Percentiles rank a stretch among this genome's conserved stretches.
Evolutionary conservation across 164 flowering plant genomes (phyloP).

Genomic region (Sextonia rubra): DNA sequence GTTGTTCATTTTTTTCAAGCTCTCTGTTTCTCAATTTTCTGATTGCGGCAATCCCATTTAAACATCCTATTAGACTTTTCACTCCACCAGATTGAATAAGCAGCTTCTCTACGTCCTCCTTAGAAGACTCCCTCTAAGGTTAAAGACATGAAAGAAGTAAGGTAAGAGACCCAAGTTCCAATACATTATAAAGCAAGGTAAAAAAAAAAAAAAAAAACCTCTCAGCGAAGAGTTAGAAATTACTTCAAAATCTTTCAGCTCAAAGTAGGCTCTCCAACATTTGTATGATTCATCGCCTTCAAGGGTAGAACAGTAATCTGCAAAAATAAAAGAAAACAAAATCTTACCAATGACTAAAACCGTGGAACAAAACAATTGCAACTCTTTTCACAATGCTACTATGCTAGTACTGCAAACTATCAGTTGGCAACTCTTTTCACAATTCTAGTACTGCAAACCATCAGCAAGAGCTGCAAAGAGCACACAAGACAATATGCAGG

Average conservation of each 20-base stretch:
- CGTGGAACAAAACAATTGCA: background rate
- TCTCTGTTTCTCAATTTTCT: constrained; percentile 21
- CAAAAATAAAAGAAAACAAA: background rate
- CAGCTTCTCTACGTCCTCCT: constrained; percentile 60
- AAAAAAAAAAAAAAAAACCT: no score
- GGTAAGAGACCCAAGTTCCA: background rate
- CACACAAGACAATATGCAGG: no score
- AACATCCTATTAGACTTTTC: constrained; percentile 51
- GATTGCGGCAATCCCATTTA: constrained; percentile 52
- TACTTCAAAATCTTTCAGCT: constrained; percentile 83
- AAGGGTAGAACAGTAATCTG: constrained; percentile 84
- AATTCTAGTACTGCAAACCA: no score
- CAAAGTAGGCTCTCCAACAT: constrained; percentile 88
- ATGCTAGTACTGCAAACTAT: no score
- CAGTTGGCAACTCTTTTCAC: background rate
- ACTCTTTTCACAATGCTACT: no score
- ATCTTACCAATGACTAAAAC: background rate
- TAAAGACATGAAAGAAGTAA: background rate
- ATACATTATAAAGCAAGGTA: background rate
- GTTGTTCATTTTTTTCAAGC: constrained; percentile 1
- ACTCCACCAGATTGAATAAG: constrained; percentile 57
- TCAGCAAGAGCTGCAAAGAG: no score
- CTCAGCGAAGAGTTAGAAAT: constrained; percentile 9
- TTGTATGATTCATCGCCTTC: constrained; percentile 75
- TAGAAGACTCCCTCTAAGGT: constrained; percentile 48